Base-by-base conservation (phyloP, 2,329 filamentous ascomycete species). In the Leptographium galeiforme region DNA sequence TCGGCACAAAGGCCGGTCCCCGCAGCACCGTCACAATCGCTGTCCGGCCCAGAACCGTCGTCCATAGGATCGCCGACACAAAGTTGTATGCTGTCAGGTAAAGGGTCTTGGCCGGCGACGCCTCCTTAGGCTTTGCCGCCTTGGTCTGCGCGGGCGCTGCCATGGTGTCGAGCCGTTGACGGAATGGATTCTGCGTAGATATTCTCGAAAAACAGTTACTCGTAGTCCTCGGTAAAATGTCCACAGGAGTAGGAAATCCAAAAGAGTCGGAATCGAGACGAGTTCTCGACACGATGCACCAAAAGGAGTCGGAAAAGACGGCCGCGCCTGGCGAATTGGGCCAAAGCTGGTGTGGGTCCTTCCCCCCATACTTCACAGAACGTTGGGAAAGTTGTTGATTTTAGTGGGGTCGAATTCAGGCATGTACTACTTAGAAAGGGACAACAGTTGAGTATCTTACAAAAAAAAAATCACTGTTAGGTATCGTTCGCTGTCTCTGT, bases 1-100 rank as follows among this genome's bases (percentile, higher is more conserved):
- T 65, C 63, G 82, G 85, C 48, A 87, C 81, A 52, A 75, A 72
- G 16, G 71, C 69, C 52, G 81, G 77, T 10, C 79, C 78, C n/a
- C 71, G 67, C 30, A 73, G 61, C 25, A 74, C 64, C 25, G 85
- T 75, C 53, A 81, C 68, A 33, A 67, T 59, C 32, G 82, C 62
- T 3, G 86, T 83, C 56, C 87, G 80, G 53, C 79, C 77, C 43
- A 96, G 79, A 52, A 96, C 82, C 18, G 80, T 78, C 43, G 78
- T 70, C 93, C 93, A 98, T 52, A 91, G 78, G 25, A 81, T 66
- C 56, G 89, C 80, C 52, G 84, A 94, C 59, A 84, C 64, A 62
- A 81, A 76, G 70, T 97, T 97, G 78, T 97, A 98, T 61, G 82
- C 72, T 63, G 90, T 76, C 52, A 97, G 81, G 72, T 96, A 95